phyloP scores from a whole-genome alignment of 495 filamentous ascomycete genomes.

The Bacidia gigantensis region DNA sequence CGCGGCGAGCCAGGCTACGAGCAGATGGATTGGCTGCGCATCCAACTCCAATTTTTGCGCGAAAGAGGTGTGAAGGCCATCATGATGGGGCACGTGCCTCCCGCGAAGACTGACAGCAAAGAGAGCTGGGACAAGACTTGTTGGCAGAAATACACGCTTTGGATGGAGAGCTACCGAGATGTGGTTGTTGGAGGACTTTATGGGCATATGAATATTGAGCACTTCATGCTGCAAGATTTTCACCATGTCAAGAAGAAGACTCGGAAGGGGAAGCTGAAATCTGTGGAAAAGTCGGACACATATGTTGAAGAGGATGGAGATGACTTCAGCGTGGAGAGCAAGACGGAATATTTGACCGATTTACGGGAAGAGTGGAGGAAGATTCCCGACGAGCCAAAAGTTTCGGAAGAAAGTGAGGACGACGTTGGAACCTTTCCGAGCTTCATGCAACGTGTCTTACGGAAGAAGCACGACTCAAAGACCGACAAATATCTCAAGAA shows the following conservation, averaged over 20 bases:
- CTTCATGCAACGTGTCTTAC: constrained; percentile 24
- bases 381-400: constrained; percentile 44
- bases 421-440: constrained; percentile 16
- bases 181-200: constrained; percentile 67
- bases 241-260: constrained; percentile 49
- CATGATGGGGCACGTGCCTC: constrained; percentile 85
- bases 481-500: constrained; percentile 39
- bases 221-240: constrained; percentile 88
- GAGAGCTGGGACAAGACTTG: constrained; percentile 83
- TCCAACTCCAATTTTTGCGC: constrained; percentile 75
- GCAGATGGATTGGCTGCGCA: constrained; percentile 92
- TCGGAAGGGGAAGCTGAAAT: constrained; percentile 22
- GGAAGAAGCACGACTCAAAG: constrained; percentile 38
- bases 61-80: constrained; percentile 86
- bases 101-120: constrained; percentile 72
- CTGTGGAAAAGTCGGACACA: background rate
- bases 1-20: constrained; percentile 75
- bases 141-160: constrained; percentile 96
- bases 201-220: constrained; percentile 98
- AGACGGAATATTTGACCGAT: constrained; percentile 64
- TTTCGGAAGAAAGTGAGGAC: constrained; percentile 10
- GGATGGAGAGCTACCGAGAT: constrained; percentile 81
- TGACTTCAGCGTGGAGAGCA: constrained; percentile 45
- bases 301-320: constrained; percentile 18
- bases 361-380: constrained; percentile 65